Evolutionary conservation across 139 green algal species (phyloP), one percentile per base, ranked within the genome.

Genomic region (Chlamydomonas incerta): DNA sequence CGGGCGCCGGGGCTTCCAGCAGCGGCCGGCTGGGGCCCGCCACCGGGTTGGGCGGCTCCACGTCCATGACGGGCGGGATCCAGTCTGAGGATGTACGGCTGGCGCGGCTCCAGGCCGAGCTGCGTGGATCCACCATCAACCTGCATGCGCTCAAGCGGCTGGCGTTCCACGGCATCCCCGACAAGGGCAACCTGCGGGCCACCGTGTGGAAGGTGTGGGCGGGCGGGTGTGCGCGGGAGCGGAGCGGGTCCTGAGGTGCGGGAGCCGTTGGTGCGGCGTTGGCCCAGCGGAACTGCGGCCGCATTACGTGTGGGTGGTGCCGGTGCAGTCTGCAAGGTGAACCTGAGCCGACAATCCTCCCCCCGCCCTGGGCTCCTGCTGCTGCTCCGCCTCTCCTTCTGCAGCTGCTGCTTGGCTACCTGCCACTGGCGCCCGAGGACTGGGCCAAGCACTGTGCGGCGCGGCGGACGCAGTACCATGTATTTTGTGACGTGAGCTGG

Each of bases 371-470:
- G n/a, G n/a, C n/a, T 50, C 41, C 8, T 5, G 41, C 41, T 13
- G 6, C 80, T 63, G 63, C 72, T 0, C n/a, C 11, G 63, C 62
- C 15, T 62, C n/a, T 14, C n/a, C 63, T 31, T 58, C 21, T 75
- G 85, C 91, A 97, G 94, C 83, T 98, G 60, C 90, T 99, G 52
- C 89, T 99, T 73, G 88, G 89, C 24, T 97, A 97, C 81, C 88
- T 99, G 58, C 96, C 96, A 0, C 83, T 88, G 9, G 90, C 95
- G 35, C 92, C 86, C 0, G 85, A 87, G 14, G 73, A 94, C 37
- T 98, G 96, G 96, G 69, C 87, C 50, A 69, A 79, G 20, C 50
- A 88, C 35, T 87, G 98, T 28, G 75, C 82, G 0, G 67, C 87
- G 47, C 96, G 95, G 87, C 88, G 95, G 2, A 91, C 88, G 29